Percentiles rank a stretch among this genome's conserved stretches.
These are phyloP conservation scores for Lycium barbarum DNA, from an alignment of 257 asterid species.

Conservation along the genomic window DNA sequence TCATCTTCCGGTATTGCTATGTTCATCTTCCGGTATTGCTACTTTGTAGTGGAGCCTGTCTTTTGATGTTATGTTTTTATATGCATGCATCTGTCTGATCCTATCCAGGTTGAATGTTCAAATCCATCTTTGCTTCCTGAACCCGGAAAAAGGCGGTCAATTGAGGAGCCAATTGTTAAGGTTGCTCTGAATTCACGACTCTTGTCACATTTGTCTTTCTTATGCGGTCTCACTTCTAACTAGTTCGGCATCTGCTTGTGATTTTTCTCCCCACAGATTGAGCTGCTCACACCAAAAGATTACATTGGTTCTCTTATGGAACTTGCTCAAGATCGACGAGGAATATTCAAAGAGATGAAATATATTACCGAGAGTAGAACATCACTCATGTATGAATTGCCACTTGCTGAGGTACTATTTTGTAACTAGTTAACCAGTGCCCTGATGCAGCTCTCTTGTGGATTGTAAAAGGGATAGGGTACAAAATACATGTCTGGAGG, in stretches of 20 bases:
- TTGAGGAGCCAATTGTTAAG: constrained; percentile 97
- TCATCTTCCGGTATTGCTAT: not conserved
- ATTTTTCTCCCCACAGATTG: constrained; percentile 64
- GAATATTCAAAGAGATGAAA: constrained; percentile 91
- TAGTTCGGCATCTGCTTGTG: constrained; percentile 38
- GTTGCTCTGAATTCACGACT: constrained; percentile 42
- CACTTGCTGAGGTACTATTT: constrained; percentile 87
- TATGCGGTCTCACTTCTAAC: constrained; percentile 27
- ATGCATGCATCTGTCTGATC: constrained; percentile 34
- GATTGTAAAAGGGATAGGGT: constrained; percentile 14
- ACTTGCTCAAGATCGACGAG: constrained; percentile 98
- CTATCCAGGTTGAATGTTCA: constrained; percentile 85
- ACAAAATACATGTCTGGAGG: not conserved
- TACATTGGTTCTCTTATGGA: constrained; percentile 96
- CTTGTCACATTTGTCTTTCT: not conserved
- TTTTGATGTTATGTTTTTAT: constrained; percentile 3
- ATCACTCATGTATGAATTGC: constrained; percentile 77
- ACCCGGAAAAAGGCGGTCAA: constrained; percentile 86
- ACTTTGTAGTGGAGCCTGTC: not conserved
- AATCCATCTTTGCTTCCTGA: constrained; percentile 97
- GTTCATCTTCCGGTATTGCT: constrained; percentile 1
- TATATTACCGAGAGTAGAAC: constrained; percentile 88
- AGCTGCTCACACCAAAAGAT: constrained; percentile 94
- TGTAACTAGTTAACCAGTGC: constrained; percentile 36
- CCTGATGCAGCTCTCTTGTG: not conserved